Evolutionary conservation across 179 eudicot species (phyloP), one percentile per base, ranked within the genome.

Genomic region (Nepenthes alata): DNA sequence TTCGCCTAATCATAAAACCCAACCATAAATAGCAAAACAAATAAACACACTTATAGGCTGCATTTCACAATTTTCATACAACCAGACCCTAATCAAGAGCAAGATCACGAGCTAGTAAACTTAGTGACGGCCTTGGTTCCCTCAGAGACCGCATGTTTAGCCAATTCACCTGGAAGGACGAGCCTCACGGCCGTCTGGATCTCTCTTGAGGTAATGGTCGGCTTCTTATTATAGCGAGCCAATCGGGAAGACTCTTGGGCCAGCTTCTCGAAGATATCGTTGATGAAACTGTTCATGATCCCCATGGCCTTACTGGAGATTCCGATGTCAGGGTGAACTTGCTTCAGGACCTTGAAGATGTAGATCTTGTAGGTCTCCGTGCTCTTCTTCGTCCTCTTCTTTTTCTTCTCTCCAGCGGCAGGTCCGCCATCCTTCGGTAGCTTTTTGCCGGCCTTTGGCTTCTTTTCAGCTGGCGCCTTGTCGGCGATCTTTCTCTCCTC

Each of bases 141-240:
- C 45, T 41, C 53, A 50, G 53, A 50, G 0, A 50, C 53, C 4
- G 53, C 53, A 50, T 50, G 53, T 11, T 50, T 50, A 6, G 53
- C 53, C 53, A 50, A 50, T 50, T 50, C 53, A 50, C 53, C 53
- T 3, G 53, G 53, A 50, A 50, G 53, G 11, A 50, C 53, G 11
- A 50, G 53, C 2, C 53, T 6, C 13, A 50, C 53, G 3, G 53
- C 53, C 53, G 53, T 50, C 53, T 50, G 53, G 11, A 50, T 50
- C 12, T 50, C 53, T 11, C 53, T 7, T 13, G 62, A 59, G 10
- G 62, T 59, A 34, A 59, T 59, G 2, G 62, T 59, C 0, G 87
- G 87, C 77, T 80, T 85, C 85, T 85, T 82, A 71, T 82, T 85
- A 66, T 85, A 82, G 6, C 87, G 67, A 0, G 87, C 87, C 0